Conservation (phyloP, 345 rosid species). For the Hibiscus trionum region DNA sequence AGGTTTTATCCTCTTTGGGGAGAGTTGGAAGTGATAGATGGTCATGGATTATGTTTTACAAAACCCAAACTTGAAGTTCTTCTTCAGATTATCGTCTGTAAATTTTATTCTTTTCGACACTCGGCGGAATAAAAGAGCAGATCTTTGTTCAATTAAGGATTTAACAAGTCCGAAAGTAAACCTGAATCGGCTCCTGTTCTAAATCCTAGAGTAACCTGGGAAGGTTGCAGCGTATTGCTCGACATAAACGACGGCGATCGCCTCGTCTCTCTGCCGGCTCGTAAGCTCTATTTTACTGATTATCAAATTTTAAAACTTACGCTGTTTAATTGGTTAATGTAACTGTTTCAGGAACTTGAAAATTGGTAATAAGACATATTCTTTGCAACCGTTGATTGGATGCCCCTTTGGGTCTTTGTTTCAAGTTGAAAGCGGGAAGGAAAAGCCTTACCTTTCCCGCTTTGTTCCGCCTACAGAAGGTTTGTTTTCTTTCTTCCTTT, state of each 20-base stretch:
- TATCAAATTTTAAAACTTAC: background rate
- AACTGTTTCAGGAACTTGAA: slow-evolving; percentile 43
- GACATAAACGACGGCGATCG: slow-evolving; percentile 97
- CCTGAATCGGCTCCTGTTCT: slow-evolving; percentile 7
- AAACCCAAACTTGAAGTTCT: background rate
- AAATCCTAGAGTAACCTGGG: slow-evolving; percentile 63
- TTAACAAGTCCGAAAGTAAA: slow-evolving; percentile 13
- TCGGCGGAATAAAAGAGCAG: background rate
- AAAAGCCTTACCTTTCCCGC: slow-evolving; percentile 51
- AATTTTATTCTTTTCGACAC: background rate
- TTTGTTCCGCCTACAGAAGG: slow-evolving; percentile 48
- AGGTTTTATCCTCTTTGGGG: background rate
- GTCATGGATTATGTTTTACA: background rate
- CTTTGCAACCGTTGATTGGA: slow-evolving; percentile 66
- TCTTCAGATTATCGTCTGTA: background rate
- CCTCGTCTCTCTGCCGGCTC: slow-evolving; percentile 73
- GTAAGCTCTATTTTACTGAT: slow-evolving; percentile 30
- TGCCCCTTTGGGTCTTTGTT: slow-evolving; percentile 81
- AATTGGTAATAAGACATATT: slow-evolving; percentile 60
- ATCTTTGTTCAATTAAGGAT: background rate
- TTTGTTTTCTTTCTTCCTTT: slow-evolving; percentile 7
- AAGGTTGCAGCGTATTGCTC: slow-evolving; percentile 90
- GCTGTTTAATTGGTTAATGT: background rate
- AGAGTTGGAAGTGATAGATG: background rate
- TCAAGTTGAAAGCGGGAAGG: slow-evolving; percentile 60